phyloP scores from a whole-genome alignment of 768 basidiomycete genomes.

The Rhodotorula paludigena region DNA sequence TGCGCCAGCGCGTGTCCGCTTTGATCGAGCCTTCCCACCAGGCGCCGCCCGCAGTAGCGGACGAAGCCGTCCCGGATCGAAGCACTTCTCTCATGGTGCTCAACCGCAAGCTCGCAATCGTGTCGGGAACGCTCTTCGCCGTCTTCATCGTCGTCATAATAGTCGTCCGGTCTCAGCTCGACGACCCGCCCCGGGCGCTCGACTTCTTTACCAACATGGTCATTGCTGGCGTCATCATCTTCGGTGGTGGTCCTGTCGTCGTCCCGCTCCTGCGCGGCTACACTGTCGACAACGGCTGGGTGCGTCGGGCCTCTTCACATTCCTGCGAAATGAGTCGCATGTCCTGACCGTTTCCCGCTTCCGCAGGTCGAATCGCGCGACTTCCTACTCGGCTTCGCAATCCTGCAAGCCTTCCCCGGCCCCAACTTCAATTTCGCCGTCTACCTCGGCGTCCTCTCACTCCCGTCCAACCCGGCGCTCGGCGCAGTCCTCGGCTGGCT shows the following conservation, averaged over 20 bases:
- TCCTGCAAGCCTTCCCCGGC: conserved; percentile 47
- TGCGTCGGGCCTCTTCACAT: no score
- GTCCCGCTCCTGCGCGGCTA: conserved; percentile 57
- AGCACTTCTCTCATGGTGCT: neutral
- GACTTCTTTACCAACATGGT: conserved; percentile 54
- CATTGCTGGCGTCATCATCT: conserved; percentile 53
- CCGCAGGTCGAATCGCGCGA: conserved; percentile 57
- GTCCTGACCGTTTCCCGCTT: no score
- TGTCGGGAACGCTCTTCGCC: conserved; percentile 7
- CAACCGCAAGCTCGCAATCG: neutral
- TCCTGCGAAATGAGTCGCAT: no score
- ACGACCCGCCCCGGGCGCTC: neutral
- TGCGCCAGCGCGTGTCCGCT: no score
- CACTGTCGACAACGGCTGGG: conserved; percentile 50
- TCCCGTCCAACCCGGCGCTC: conserved; percentile 42
- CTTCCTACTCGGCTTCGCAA: conserved; percentile 55
- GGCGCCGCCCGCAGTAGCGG: no score
- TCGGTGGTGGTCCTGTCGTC: conserved; percentile 58
- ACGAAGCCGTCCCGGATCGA: neutral
- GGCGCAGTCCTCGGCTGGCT: conserved; percentile 55
- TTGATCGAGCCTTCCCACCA: no score
- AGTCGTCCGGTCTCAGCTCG: conserved; percentile 22
- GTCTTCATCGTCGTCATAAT: conserved; percentile 34
- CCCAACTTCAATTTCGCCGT: conserved; percentile 58
- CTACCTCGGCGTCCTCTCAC: conserved; percentile 54